phyloP scores from a whole-genome alignment of 495 filamentous ascomycete genomes.

The Aspergillus mulundensis region DNA sequence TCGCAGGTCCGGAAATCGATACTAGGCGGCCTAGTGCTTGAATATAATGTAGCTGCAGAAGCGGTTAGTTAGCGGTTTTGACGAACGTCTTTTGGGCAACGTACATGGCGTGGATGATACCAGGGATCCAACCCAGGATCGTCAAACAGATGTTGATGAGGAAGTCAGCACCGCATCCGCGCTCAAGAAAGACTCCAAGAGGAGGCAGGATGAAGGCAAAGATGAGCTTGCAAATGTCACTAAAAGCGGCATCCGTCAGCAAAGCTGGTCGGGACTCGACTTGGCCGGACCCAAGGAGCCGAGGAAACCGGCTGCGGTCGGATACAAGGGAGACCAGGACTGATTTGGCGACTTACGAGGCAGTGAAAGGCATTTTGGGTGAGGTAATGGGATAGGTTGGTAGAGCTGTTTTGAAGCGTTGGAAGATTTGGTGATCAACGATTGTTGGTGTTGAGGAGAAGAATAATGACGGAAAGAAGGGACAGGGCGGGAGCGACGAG shows the following conservation, averaged over 20 bases:
- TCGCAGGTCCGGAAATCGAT: background rate
- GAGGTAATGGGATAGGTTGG: background rate
- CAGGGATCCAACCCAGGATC: constrained; percentile 75
- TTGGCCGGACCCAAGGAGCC: background rate
- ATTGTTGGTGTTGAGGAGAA: constrained; percentile 1
- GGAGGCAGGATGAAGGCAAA: constrained; percentile 83
- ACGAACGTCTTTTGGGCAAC: constrained; percentile 18
- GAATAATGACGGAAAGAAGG: background rate
- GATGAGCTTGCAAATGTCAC: constrained; percentile 91
- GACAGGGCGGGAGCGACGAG: constrained; percentile 1
- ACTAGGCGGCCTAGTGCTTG: constrained; percentile 42
- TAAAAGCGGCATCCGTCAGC: constrained; percentile 25
- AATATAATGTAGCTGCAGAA: constrained; percentile 51
- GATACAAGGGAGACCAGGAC: background rate
- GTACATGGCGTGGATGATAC: constrained; percentile 71
- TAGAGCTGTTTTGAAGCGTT: background rate
- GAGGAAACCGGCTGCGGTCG: background rate
- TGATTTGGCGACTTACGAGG: constrained; percentile 46
- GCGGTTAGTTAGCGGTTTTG: constrained; percentile 13
- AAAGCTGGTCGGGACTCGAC: background rate
- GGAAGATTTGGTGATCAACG: background rate
- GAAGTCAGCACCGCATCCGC: constrained; percentile 76
- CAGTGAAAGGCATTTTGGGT: constrained; percentile 61
- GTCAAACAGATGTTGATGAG: constrained; percentile 86
- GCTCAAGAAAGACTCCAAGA: constrained; percentile 87